Percentiles rank a stretch among this genome's conserved stretches.
Conservation (phyloP, 202 grass and related monocot species). For the Eragrostis tef region DNA sequence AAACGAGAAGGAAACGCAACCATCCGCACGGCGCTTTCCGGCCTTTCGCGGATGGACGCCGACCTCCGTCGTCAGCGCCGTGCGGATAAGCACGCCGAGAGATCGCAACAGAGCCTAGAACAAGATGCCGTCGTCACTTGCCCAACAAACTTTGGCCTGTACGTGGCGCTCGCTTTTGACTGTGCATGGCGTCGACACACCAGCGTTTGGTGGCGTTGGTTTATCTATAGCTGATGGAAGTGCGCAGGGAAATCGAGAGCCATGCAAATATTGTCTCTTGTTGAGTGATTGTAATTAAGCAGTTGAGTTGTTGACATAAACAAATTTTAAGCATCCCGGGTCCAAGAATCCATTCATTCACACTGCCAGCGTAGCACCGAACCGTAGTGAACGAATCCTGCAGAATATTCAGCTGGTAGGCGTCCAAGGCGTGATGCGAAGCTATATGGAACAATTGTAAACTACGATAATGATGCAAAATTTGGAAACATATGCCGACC, state of each 20-base stretch:
- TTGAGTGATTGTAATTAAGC: neutral
- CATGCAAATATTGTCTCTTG: neutral
- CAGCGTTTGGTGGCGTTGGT: neutral
- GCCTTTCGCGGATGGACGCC: neutral
- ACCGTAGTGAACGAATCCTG: neutral
- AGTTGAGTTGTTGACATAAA: neutral
- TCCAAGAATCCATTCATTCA: neutral
- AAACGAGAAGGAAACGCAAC: slow-evolving; percentile 29
- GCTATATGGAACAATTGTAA: no score
- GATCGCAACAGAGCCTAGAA: no score
- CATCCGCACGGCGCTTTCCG: slow-evolving; percentile 5
- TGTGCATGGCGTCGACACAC: neutral
- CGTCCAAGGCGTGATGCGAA: no score
- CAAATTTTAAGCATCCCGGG: neutral
- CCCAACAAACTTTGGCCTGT: neutral
- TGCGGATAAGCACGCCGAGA: slow-evolving; percentile 42
- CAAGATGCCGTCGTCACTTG: neutral
- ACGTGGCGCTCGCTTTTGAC: slow-evolving; percentile 32
- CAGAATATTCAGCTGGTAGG: neutral
- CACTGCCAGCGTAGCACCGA: no score
- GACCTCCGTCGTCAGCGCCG: neutral
- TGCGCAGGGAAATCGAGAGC: neutral
- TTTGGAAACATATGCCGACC: no score
- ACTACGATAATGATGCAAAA: neutral
- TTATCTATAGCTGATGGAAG: neutral